These are phyloP conservation scores for Colletotrichum ledebouriae DNA, from an alignment of 2,329 filamentous ascomycete genomes.

Conservation along the genomic window DNA sequence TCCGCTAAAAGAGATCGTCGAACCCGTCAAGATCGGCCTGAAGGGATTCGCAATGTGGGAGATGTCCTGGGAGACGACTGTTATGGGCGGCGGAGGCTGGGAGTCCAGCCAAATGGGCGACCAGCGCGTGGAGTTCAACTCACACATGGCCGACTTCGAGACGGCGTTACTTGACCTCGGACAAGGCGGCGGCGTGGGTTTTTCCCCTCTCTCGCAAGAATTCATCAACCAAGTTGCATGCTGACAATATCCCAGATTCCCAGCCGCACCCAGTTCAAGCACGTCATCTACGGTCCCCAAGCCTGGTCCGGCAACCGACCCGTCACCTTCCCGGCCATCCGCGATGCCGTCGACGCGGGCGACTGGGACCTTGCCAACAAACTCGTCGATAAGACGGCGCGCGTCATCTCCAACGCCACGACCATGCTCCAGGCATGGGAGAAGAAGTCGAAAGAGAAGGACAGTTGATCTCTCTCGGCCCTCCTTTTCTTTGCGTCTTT, in stretches of 20 bases:
- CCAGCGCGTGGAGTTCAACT: constrained; percentile 82
- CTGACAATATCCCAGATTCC: constrained; percentile 70
- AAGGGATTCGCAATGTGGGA: constrained; percentile 82
- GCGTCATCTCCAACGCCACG: constrained; percentile 74
- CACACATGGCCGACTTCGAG: constrained; percentile 84
- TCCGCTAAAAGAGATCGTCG: constrained; percentile 73
- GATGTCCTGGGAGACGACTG: constrained; percentile 78
- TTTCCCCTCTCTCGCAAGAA: constrained; percentile 4
- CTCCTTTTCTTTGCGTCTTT: neutral
- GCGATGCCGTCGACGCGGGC: constrained; percentile 80
- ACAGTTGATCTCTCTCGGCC: constrained; percentile 1
- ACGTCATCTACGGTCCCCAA: constrained; percentile 88
- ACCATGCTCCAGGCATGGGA: constrained; percentile 46
- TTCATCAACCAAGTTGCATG: constrained; percentile 25
- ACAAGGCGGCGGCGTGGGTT: constrained; percentile 76
- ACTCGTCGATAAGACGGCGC: constrained; percentile 79
- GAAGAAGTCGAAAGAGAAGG: constrained; percentile 19
- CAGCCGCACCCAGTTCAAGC: constrained; percentile 92
- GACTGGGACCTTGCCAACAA: constrained; percentile 78
- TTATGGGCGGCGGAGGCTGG: constrained; percentile 80
- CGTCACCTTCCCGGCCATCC: constrained; percentile 75
- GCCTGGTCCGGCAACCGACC: constrained; percentile 77
- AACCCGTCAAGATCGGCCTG: constrained; percentile 70
- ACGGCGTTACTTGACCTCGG: constrained; percentile 84
- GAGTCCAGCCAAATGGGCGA: constrained; percentile 78